Conservation (phyloP, 371 early-diverging fungal species). For the Mucor plumbeus region DNA sequence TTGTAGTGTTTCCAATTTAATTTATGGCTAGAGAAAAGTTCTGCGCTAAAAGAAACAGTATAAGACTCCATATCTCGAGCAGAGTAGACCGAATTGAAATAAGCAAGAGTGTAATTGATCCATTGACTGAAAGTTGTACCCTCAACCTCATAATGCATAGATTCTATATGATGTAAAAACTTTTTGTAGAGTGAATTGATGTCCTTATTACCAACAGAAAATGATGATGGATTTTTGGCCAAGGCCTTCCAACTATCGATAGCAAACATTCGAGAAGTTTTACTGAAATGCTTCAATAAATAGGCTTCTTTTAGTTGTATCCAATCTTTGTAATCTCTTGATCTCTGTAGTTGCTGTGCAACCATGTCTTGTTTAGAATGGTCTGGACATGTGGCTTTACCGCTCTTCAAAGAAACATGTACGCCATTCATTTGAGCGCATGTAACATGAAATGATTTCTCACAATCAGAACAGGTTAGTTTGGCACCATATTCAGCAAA, state of each 20-base stretch:
- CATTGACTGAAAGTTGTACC: background rate
- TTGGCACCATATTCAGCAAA: slow-evolving; percentile 52
- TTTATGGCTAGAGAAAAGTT: background rate
- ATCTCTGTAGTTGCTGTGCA: background rate
- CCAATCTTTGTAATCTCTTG: background rate
- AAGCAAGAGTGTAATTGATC: background rate
- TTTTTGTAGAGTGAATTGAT: background rate
- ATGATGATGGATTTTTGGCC: background rate
- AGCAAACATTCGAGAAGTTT: slow-evolving; percentile 1
- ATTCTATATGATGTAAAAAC: background rate
- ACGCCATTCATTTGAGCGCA: slow-evolving; percentile 51
- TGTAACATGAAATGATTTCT: slow-evolving; percentile 56
- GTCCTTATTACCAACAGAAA: background rate
- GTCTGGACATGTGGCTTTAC: background rate
- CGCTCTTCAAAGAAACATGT: background rate
- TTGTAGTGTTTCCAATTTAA: background rate
- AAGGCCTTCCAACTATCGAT: slow-evolving; percentile 4
- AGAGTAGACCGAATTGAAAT: background rate
- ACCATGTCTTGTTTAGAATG: background rate
- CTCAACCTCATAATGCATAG: background rate
- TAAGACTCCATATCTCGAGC: background rate
- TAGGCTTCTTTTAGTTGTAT: background rate
- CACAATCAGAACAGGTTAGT: slow-evolving; percentile 50
- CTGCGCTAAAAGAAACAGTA: background rate
- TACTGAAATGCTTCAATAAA: background rate